phyloP scores from a whole-genome alignment of 129 eudicot species.

The Pulicaria dysenterica region DNA sequence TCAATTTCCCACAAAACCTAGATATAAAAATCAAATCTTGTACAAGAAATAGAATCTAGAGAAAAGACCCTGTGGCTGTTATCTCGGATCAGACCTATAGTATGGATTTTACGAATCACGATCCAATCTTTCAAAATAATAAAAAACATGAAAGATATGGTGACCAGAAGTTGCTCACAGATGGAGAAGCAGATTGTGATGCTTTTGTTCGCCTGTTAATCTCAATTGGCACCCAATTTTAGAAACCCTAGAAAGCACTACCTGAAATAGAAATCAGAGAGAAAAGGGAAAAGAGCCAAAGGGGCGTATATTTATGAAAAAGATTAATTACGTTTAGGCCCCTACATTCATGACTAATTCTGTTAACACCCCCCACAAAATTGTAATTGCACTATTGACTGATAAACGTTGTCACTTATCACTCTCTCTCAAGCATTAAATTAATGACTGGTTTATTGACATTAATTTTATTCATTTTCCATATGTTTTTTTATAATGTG shows the following conservation, averaged over 20 bases:
- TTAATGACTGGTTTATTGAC: too few relatives aligned
- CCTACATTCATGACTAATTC: slow-evolving; percentile 5
- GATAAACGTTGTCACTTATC: too few relatives aligned
- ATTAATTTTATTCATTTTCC: too few relatives aligned
- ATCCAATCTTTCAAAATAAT: neutral
- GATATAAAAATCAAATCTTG: slow-evolving; percentile 8
- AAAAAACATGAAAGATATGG: slow-evolving; percentile 13
- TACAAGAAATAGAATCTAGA: slow-evolving; percentile 19
- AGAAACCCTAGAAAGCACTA: slow-evolving; percentile 35
- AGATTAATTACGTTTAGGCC: slow-evolving; percentile 6
- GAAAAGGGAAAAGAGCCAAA: slow-evolving; percentile 20
- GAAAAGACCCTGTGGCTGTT: slow-evolving; percentile 9
- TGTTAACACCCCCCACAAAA: neutral
- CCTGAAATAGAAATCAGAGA: slow-evolving; percentile 26
- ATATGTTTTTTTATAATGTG: too few relatives aligned
- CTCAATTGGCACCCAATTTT: slow-evolving; percentile 34
- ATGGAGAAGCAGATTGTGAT: slow-evolving; percentile 28
- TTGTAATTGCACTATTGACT: neutral
- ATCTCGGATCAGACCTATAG: slow-evolving; percentile 28
- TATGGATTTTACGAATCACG: slow-evolving; percentile 16
- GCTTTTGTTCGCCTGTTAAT: slow-evolving; percentile 27
- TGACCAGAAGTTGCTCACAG: slow-evolving; percentile 30
- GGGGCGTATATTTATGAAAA: slow-evolving; percentile 11
- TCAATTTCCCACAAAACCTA: slow-evolving; percentile 19
- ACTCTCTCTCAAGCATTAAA: too few relatives aligned